Evolutionary conservation across 371 early-diverging fungal species (phyloP), one percentile per base, ranked within the genome.

Genomic region (Funneliformis caledonium): DNA sequence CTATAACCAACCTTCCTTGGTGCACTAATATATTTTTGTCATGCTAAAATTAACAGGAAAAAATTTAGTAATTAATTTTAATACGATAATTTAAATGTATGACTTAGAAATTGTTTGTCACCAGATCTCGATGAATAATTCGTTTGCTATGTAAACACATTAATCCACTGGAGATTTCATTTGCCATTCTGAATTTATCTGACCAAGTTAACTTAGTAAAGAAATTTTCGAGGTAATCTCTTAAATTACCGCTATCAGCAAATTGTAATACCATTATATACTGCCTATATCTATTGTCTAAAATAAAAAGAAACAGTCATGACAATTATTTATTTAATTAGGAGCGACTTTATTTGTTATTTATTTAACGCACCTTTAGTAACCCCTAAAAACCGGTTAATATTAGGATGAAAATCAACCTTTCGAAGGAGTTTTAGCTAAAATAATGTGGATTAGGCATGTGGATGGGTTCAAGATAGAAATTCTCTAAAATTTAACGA

Each of bases 1-100:
- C 45, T 16, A 78, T 68, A 26, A 62, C 68, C 52, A 78, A 68
- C 14, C 50, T 42, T 7, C 56, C 65, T 33, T 78, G 16, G 33
- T 78, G 78, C 1, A 78, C 56, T 26, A 78, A 68, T 37, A 78
- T 61, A 65, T 78, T 78, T 48, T 78, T 78, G 6, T 67, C 65
- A 67, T 78, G 78, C 78, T 78, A 69, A 19, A 14, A 16, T 22
- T 26, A 62, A 22, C n/a, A 1, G 4, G n/a, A 9, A 8, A 26
- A 0, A 22, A 22, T 8, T 62, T 62, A 62, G 26, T 62, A 26
- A 26, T 26, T 26, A 26, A 26, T 26, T 0, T 26, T 26, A 62
- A 56, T 56, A 19, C 11, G 56, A 62, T 62, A 26, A 60, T 14
- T 6, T 22, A 16, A 60, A 6, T n/a, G 11, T 22, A 62, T 9